These are phyloP conservation scores for Incumbomyces lentus DNA, from an alignment of 2,329 filamentous ascomycete species.

Conservation along the genomic window DNA sequence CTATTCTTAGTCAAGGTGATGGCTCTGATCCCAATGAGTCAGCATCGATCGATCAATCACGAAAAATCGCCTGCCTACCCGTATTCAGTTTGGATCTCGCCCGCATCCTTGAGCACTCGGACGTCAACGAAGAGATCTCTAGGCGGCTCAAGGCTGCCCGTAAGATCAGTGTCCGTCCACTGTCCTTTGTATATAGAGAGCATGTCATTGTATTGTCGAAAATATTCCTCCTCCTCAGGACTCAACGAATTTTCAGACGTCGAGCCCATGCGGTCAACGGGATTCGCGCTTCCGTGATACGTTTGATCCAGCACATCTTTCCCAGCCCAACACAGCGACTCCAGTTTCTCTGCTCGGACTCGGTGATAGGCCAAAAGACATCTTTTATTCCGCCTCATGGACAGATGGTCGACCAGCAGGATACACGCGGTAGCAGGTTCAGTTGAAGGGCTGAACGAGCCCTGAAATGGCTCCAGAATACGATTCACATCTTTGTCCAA, in stretches of 20 bases:
- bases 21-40: conserved; percentile 45
- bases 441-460: conserved; percentile 71
- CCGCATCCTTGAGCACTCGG: conserved; percentile 86
- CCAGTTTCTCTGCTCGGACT: conserved; percentile 79
- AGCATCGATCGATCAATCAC: neutral
- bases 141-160: conserved; percentile 87
- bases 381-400: conserved; percentile 91
- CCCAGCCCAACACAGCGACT: conserved; percentile 87
- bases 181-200: conserved; percentile 95
- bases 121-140: conserved; percentile 95
- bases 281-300: conserved; percentile 8
- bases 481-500: conserved; percentile 74
- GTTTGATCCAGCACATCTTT: conserved; percentile 62
- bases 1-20: conserved; percentile 97
- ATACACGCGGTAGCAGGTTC: conserved; percentile 79
- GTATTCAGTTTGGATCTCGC: conserved; percentile 98
- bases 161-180: conserved; percentile 96
- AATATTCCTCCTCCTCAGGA: conserved; percentile 93
- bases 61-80: conserved; percentile 50
- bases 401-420: conserved; percentile 83
- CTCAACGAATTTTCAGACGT: conserved; percentile 58
- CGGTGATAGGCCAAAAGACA: conserved; percentile 91
- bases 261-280: conserved; percentile 8
- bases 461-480: conserved; percentile 71
- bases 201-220: conserved; percentile 81